Percentiles rank a stretch among this genome's conserved stretches.
phyloP scores from a whole-genome alignment of 371 early-diverging fungal genomes.

The Rhizomucor miehei region DNA sequence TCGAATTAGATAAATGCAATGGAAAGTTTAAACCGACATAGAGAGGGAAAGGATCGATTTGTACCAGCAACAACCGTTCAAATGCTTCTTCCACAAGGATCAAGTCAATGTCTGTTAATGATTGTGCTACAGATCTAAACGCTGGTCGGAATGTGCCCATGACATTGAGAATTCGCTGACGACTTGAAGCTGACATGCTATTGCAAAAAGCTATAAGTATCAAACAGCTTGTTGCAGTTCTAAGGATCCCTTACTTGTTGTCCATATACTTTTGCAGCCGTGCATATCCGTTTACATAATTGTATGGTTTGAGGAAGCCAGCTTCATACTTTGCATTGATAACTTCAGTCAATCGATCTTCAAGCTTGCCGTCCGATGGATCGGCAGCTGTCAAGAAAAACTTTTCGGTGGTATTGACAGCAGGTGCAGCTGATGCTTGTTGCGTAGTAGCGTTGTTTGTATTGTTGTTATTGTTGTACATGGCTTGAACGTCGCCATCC shows the following conservation, averaged over 20 bases:
- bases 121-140: conserved; percentile 80
- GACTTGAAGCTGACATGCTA: conserved; percentile 70
- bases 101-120: conserved; percentile 90
- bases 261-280: conserved; percentile 89
- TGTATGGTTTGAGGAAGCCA: conserved; percentile 90
- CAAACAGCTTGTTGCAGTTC: background rate
- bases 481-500: conserved; percentile 39
- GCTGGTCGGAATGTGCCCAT: conserved; percentile 86
- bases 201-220: conserved; percentile 5
- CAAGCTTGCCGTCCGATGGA: conserved; percentile 76
- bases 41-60: background rate
- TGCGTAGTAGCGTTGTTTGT: conserved; percentile 21
- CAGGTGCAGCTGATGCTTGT: conserved; percentile 14
- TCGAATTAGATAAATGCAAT: no score
- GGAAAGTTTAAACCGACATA: no score
- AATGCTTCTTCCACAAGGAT: conserved; percentile 92
- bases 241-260: conserved; percentile 50
- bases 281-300: conserved; percentile 89
- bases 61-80: conserved; percentile 80
- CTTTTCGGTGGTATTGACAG: conserved; percentile 72
- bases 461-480: conserved; percentile 22
- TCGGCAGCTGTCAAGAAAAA: conserved; percentile 90
- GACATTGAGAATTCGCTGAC: conserved; percentile 78
- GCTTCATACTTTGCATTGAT: conserved; percentile 92
- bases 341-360: conserved; percentile 82